phyloP scores from a whole-genome alignment of 2,329 filamentous ascomycete genomes.

The Botrytis cinerea region DNA sequence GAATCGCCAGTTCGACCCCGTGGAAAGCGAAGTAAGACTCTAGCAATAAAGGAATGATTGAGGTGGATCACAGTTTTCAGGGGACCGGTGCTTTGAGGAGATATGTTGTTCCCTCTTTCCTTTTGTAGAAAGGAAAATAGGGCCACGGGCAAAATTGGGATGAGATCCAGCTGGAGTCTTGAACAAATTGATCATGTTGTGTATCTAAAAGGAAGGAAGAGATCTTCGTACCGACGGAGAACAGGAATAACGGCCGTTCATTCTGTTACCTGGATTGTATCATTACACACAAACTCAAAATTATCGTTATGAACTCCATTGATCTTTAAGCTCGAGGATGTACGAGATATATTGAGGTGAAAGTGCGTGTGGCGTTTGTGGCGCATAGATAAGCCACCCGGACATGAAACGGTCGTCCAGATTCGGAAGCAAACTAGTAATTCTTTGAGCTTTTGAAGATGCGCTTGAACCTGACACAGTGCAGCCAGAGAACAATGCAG shows the following conservation, averaged over 20 bases:
- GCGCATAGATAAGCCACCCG: background rate
- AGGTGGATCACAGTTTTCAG: background rate
- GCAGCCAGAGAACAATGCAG: background rate
- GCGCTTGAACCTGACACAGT: background rate
- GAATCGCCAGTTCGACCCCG: background rate
- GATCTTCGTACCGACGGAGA: background rate
- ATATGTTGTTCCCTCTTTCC: background rate
- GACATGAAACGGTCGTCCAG: constrained; percentile 12
- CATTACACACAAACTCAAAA: background rate
- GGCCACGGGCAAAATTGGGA: background rate
- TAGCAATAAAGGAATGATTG: background rate
- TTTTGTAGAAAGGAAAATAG: background rate
- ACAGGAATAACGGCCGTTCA: background rate
- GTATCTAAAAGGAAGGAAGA: background rate
- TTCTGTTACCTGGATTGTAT: background rate
- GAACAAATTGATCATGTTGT: background rate
- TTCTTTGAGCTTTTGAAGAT: background rate
- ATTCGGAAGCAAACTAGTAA: background rate
- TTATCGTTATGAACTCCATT: background rate
- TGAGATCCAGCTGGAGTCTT: background rate
- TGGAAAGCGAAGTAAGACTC: background rate
- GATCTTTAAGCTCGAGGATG: background rate
- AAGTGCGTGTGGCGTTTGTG: constrained; percentile 5
- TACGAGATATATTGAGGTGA: background rate
- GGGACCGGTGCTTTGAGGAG: background rate